Evolutionary conservation across 306 rosid genomes (phyloP).

Genomic region (Citrullus amarus): DNA sequence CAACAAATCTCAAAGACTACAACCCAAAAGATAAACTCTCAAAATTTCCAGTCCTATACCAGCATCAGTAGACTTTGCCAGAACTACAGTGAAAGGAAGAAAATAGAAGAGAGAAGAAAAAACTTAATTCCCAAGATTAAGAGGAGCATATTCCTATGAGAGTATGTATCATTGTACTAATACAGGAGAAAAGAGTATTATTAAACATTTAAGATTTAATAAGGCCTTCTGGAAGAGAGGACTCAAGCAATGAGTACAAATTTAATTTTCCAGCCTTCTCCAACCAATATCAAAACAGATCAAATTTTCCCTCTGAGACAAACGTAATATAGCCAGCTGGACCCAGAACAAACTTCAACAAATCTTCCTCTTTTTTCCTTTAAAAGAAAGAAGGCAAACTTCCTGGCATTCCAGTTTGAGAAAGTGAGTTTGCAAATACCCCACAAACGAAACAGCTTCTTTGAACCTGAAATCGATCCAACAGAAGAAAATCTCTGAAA

Average conservation of each 20-base stretch:
- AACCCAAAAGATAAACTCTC: neutral
- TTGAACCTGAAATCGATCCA: slow-evolving; percentile 5
- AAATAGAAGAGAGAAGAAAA: neutral
- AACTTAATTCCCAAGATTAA: neutral
- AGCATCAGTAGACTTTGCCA: neutral
- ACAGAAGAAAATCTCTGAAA: neutral
- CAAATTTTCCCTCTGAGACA: neutral
- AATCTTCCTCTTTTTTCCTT: neutral
- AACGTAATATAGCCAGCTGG: neutral
- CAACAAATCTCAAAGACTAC: slow-evolving; percentile 14
- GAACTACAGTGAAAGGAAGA: neutral
- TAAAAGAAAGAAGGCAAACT: neutral
- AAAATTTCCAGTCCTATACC: neutral
- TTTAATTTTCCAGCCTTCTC: neutral
- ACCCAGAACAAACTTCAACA: neutral
- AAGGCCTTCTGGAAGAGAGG: neutral
- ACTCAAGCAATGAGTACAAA: neutral
- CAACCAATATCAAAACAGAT: neutral
- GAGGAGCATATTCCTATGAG: neutral
- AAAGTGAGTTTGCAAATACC: neutral
- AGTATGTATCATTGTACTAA: neutral
- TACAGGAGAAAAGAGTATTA: neutral
- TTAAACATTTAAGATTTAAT: neutral
- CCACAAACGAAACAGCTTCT: slow-evolving; percentile 1
- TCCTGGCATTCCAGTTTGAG: neutral